Evolutionary conservation across 495 filamentous ascomycete species (phyloP).

Genomic region (Jackrogersella multiformis): DNA sequence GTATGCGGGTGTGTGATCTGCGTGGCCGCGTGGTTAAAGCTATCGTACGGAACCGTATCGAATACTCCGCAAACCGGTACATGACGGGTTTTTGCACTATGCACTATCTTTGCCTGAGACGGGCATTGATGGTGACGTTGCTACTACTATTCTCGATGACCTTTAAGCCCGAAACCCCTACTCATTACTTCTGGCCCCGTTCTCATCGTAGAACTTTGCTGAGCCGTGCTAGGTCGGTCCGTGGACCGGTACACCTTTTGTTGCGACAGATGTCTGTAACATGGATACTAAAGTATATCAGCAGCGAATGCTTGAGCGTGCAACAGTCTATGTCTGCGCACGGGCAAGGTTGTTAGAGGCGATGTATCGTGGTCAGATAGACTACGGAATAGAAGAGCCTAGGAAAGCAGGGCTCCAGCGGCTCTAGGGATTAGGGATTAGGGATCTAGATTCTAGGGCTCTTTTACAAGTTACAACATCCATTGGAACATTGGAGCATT

Average conservation of each 20-base stretch:
- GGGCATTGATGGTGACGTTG: slow-evolving; percentile 17
- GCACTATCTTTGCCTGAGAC: slow-evolving; percentile 27
- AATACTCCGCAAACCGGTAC: slow-evolving; percentile 33
- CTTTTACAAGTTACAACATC: no score
- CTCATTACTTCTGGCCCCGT: slow-evolving; percentile 11
- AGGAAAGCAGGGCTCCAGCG: slow-evolving; percentile 12
- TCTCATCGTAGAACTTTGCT: slow-evolving; percentile 13
- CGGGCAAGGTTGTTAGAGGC: slow-evolving; percentile 31
- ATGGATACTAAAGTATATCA: slow-evolving; percentile 6
- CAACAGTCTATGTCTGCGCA: slow-evolving; percentile 17
- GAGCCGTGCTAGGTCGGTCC: slow-evolving; percentile 13
- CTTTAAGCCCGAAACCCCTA: slow-evolving; percentile 27
- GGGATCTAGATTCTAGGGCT: no score
- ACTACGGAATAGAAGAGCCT: background rate
- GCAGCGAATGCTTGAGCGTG: slow-evolving; percentile 13
- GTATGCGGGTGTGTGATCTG: slow-evolving; percentile 31
- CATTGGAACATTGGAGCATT: slow-evolving; percentile 20
- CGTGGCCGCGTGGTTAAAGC: slow-evolving; percentile 27
- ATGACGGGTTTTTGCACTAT: background rate
- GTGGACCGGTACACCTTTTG: slow-evolving; percentile 7
- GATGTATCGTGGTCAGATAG: slow-evolving; percentile 1
- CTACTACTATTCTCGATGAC: slow-evolving; percentile 9
- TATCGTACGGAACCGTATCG: slow-evolving; percentile 26
- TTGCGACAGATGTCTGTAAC: slow-evolving; percentile 22
- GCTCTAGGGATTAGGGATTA: no score